Conservation (phyloP, 2,329 filamentous ascomycete species). For the Chrysosphaeria jannelii region DNA sequence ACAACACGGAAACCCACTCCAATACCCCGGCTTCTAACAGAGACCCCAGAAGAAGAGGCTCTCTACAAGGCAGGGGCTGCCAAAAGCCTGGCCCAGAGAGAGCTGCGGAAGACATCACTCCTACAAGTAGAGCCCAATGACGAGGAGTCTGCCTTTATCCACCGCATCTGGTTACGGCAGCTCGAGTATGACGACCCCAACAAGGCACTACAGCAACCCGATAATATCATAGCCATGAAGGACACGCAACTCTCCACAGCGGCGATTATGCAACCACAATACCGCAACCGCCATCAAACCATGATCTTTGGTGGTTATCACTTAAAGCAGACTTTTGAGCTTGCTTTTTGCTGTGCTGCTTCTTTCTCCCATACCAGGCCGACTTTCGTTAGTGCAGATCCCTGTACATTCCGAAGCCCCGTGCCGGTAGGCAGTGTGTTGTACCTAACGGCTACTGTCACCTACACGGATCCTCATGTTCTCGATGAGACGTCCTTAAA, state of each 20-base stretch:
- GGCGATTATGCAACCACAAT: conserved; percentile 42
- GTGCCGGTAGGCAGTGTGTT: conserved; percentile 47
- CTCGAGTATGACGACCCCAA: conserved; percentile 11
- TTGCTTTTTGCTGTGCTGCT: conserved; percentile 37
- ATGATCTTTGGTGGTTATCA: conserved; percentile 58
- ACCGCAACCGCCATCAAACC: conserved; percentile 26
- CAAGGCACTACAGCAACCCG: conserved; percentile 8
- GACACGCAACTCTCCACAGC: conserved; percentile 27
- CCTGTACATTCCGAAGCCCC: conserved; percentile 43
- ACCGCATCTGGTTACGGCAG: conserved; percentile 42
- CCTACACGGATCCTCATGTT: conserved; percentile 33
- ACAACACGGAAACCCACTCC: conserved; percentile 33
- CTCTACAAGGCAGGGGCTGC: conserved; percentile 16
- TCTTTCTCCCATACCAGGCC: conserved; percentile 3
- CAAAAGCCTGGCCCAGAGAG: conserved; percentile 22
- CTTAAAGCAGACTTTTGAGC: conserved; percentile 43
- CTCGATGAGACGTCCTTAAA: conserved; percentile 6
- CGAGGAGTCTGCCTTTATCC: conserved; percentile 40
- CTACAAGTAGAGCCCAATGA: conserved; percentile 38
- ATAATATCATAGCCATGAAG: conserved; percentile 22
- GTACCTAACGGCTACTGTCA: conserved; percentile 40
- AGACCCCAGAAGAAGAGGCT: conserved; percentile 32
- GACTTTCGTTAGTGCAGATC: conserved; percentile 18
- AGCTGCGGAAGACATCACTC: conserved; percentile 12
- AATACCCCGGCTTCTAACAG: conserved; percentile 20